These are phyloP conservation scores for Xylaria castorea DNA, from an alignment of 495 filamentous ascomycete species.

Conservation along the genomic window DNA sequence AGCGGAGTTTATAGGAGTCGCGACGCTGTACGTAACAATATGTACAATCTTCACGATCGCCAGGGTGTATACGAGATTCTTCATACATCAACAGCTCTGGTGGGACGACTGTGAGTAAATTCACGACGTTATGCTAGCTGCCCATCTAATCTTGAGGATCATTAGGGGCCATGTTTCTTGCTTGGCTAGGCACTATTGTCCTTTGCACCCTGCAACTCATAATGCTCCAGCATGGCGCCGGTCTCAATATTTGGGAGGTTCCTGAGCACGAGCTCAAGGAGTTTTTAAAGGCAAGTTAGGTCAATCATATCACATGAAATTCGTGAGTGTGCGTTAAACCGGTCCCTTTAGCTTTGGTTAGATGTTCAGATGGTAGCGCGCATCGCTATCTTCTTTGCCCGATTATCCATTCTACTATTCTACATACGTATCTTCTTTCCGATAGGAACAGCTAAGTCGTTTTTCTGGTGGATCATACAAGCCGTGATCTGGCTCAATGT, in stretches of 20 bases:
- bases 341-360: constrained; percentile 22
- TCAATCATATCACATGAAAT: background rate
- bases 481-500: constrained; percentile 29
- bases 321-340: constrained; percentile 6
- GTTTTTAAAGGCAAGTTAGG: constrained; percentile 23
- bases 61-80: constrained; percentile 25
- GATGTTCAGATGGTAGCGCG: constrained; percentile 46
- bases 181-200: constrained; percentile 27
- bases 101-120: constrained; percentile 32
- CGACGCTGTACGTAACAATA: constrained; percentile 24
- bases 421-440: constrained; percentile 50
- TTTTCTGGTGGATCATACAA: constrained; percentile 32
- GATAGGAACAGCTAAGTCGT: constrained; percentile 20
- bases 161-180: constrained; percentile 28
- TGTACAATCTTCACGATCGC: constrained; percentile 27
- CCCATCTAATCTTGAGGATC: constrained; percentile 2
- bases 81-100: constrained; percentile 31
- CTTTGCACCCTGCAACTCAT: constrained; percentile 23
- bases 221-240: constrained; percentile 26
- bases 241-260: constrained; percentile 29
- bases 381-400: constrained; percentile 47
- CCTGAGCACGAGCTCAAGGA: constrained; percentile 3
- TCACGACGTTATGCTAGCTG: background rate
- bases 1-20: constrained; percentile 23
- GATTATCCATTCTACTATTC: constrained; percentile 45